phyloP scores from a whole-genome alignment of 2,329 filamentous ascomycete species.

The Aspergillus sp. region DNA sequence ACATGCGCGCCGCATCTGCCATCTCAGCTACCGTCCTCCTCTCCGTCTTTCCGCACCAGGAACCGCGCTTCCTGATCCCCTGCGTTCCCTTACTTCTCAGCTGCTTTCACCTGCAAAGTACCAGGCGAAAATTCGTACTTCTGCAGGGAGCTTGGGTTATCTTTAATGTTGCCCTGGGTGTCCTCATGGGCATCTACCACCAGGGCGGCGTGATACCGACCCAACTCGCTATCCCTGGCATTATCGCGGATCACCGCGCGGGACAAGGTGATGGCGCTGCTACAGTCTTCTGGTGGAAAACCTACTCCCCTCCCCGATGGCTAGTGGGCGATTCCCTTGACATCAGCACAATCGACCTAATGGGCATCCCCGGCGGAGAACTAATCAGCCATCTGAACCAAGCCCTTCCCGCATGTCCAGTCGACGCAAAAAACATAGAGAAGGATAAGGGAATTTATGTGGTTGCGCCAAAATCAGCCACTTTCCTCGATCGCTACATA shows the following conservation, averaged over 20 bases:
- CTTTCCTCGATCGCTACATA: conserved; percentile 35
- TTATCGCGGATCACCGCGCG: conserved; percentile 23
- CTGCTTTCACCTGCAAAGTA: conserved; percentile 37
- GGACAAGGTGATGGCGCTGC: conserved; percentile 14
- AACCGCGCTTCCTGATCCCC: conserved; percentile 48
- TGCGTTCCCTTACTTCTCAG: conserved; percentile 46
- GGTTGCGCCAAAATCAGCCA: conserved; percentile 41
- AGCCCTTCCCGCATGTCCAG: conserved; percentile 26
- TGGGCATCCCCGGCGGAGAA: conserved; percentile 40
- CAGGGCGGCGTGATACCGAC: conserved; percentile 47
- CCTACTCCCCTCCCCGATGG: conserved; percentile 48
- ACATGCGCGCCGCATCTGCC: conserved; percentile 37
- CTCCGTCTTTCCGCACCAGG: conserved; percentile 45
- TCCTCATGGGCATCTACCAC: conserved; percentile 48
- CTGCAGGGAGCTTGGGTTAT: conserved; percentile 34
- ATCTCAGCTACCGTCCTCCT: conserved; percentile 39
- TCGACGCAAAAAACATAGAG: conserved; percentile 11
- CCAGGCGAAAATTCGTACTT: conserved; percentile 33
- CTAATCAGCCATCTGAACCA: conserved; percentile 34
- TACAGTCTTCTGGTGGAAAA: conserved; percentile 50
- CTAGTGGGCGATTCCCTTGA: conserved; percentile 38
- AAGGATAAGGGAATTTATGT: conserved; percentile 30
- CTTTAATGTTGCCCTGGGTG: conserved; percentile 44
- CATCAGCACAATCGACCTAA: conserved; percentile 41
- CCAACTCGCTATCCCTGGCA: conserved; percentile 40